These are phyloP conservation scores for Puccinia coronata DNA, from an alignment of 1,284 basidiomycete genomes.

Conservation along the genomic window DNA sequence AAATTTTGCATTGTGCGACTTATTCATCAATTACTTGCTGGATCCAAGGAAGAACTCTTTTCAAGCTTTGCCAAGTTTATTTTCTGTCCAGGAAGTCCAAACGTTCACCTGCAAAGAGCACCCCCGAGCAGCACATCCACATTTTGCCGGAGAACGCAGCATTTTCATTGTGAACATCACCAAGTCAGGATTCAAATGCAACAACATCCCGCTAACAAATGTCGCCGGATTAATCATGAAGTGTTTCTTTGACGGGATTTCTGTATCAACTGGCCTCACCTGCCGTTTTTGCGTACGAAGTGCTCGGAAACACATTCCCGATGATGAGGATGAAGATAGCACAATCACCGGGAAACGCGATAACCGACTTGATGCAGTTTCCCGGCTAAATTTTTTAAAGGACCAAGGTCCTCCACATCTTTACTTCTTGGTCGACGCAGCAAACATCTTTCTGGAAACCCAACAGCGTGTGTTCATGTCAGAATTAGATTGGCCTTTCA, in stretches of 20 bases:
- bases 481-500: background rate
- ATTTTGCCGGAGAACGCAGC: background rate
- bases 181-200: background rate
- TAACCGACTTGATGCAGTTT: no score
- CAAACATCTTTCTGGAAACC: background rate
- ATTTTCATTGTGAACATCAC: background rate
- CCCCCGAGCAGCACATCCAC: background rate
- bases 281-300: no score
- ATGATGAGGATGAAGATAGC: no score
- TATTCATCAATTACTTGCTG: background rate
- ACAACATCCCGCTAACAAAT: no score
- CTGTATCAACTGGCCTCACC: no score
- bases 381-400: background rate
- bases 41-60: background rate
- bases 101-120: background rate
- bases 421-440: background rate
- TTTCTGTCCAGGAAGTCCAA: background rate
- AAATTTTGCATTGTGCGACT: background rate
- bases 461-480: background rate
- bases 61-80: background rate
- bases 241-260: no score
- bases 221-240: no score
- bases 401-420: background rate
- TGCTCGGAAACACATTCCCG: no score
- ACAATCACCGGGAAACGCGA: no score